Conservation (phyloP, 2,329 filamentous ascomycete species). For the Emergomyces orientalis region DNA sequence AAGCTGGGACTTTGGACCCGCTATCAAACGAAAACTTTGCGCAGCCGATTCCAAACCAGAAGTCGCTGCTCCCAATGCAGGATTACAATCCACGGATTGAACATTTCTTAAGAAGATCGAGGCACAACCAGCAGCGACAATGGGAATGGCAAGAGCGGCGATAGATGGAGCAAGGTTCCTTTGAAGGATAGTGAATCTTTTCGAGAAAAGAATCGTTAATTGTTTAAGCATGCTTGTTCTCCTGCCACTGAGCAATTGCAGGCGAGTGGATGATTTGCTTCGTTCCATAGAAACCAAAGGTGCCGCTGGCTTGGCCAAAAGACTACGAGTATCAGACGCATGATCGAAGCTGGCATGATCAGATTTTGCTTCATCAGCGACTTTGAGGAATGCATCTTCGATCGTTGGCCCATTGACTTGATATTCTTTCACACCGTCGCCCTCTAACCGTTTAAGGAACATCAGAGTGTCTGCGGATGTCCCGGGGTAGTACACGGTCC, state of each 20-base stretch:
- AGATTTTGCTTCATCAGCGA: conserved; percentile 64
- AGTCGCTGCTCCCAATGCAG: neutral
- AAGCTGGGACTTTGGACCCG: conserved; percentile 10
- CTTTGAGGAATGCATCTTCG: conserved; percentile 81
- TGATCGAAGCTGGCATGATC: conserved; percentile 9
- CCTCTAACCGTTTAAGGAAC: conserved; percentile 47
- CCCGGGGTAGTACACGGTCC: neutral
- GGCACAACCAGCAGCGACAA: conserved; percentile 71
- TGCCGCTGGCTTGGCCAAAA: neutral
- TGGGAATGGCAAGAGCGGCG: conserved; percentile 65
- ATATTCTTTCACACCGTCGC: conserved; percentile 61
- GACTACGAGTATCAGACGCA: neutral
- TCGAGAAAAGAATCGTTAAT: conserved; percentile 63
- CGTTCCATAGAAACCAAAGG: conserved; percentile 11
- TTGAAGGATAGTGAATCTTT: conserved; percentile 66
- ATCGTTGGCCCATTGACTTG: conserved; percentile 82
- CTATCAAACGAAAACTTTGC: neutral
- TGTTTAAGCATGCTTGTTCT: conserved; percentile 62
- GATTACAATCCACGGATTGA: neutral
- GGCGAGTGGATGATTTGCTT: conserved; percentile 17
- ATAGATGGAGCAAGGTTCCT: conserved; percentile 69
- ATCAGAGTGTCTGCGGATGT: neutral
- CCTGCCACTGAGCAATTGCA: conserved; percentile 55
- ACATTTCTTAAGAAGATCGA: conserved; percentile 45
- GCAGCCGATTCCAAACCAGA: conserved; percentile 11